Evolutionary conservation across 768 basidiomycete species (phyloP), one percentile per base, ranked within the genome.

Genomic region (Pholiota molesta): DNA sequence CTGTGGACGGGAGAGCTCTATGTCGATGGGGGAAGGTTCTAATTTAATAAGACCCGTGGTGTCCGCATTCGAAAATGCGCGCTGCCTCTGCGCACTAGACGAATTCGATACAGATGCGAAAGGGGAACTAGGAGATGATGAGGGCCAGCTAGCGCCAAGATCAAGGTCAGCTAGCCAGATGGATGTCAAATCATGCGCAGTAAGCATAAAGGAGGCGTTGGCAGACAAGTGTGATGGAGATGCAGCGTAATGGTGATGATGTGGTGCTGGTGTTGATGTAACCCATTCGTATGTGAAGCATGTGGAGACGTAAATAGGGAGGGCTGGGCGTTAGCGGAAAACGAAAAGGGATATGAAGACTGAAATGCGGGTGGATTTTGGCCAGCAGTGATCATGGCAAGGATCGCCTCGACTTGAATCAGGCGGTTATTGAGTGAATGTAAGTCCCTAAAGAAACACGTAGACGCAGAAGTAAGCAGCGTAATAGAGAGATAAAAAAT

Each of bases 381-480:
- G 9, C 80, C 80, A 44, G 76, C 70, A 5, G 79, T 78, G 5
- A 87, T 71, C 66, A 84, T 79, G 5, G 83, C 80, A 17, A 90
- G 74, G 47, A 82, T 76, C 2, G 84, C 75, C 74, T 94, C 92
- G 64, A 93, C 82, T 60, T 85, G 81, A 29, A 89, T 84, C 29
- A 93, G 80, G 13, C 92, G 85, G 73, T 94, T 94, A 69, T 94
- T 90, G 42, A 94, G 81, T 1, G 91, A 91, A 69, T 94, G 92
- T 1, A 94, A 78, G 73, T 94, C 92, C 47, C 89, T 90, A 68
- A 6, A 5, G 23, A 35, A 21, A 26, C 21, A 21, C 21, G 13
- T 21, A 26, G 13, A 49, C 45, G 10, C 23, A 28, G 8, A 49
- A 11, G 5, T 49, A 9, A 49, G 47, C 23, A 29, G 40, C 31